These are phyloP conservation scores for Entonaema liquescens DNA, from an alignment of 495 filamentous ascomycete species.

Conservation along the genomic window DNA sequence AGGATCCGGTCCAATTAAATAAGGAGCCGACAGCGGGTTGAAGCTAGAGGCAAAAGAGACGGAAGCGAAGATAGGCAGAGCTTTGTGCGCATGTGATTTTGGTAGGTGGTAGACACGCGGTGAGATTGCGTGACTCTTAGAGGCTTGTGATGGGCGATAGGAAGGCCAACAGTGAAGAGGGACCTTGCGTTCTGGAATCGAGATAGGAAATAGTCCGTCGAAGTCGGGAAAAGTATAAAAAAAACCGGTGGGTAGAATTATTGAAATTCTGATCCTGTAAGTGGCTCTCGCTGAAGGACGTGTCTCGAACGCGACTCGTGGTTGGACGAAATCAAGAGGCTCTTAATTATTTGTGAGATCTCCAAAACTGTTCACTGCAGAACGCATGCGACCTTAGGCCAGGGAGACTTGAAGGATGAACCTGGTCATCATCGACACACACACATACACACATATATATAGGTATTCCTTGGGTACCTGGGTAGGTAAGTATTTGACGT, in stretches of 20 bases:
- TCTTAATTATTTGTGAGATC: constrained; percentile 20
- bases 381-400: neutral
- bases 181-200: neutral
- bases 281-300: constrained; percentile 43
- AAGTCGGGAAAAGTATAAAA: constrained; percentile 25
- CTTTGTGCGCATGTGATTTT: constrained; percentile 32
- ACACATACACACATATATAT: neutral
- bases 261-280: constrained; percentile 38
- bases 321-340: constrained; percentile 40
- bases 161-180: neutral
- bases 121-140: constrained; percentile 31
- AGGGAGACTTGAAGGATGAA: neutral
- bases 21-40: constrained; percentile 14
- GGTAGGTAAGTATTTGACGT: neutral
- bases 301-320: constrained; percentile 41
- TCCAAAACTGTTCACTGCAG: neutral
- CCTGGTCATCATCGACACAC: neutral
- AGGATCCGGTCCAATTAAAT: constrained; percentile 36
- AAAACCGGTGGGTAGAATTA: constrained; percentile 24
- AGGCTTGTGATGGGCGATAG: constrained; percentile 28
- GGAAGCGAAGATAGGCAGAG: constrained; percentile 9
- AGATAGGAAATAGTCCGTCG: neutral
- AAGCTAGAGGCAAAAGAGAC: constrained; percentile 16
- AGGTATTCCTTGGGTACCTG: no score
- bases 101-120: constrained; percentile 35